Evolutionary conservation across 108 stramenopile species (phyloP).

Genomic region (Bacterosira constricta): DNA sequence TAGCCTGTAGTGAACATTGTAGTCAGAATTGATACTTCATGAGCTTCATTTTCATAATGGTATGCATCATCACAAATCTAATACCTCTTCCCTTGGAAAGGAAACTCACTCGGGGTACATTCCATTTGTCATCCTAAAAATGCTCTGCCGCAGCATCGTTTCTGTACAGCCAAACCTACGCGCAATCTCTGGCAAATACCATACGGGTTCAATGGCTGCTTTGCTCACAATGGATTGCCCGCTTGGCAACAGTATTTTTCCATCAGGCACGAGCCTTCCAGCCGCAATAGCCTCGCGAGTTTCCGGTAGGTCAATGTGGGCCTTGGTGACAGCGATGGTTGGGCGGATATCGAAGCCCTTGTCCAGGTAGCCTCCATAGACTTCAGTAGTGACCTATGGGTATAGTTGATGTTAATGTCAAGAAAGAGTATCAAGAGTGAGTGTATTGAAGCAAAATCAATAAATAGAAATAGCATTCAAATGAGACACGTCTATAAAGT

Average conservation of each 20-base stretch:
- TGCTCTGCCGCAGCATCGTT: constrained; percentile 84
- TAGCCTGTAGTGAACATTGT: constrained; percentile 31
- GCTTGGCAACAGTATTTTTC: constrained; percentile 82
- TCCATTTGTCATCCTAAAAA: constrained; percentile 98
- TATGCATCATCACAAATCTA: too few relatives aligned
- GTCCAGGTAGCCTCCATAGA: constrained; percentile 85
- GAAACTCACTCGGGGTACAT: constrained; percentile 99
- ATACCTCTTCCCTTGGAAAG: too few relatives aligned
- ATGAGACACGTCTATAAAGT: too few relatives aligned
- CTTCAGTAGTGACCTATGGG: constrained; percentile 60
- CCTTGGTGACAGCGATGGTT: constrained; percentile 99
- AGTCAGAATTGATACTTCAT: too few relatives aligned
- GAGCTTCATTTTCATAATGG: too few relatives aligned
- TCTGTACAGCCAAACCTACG: constrained; percentile 96
- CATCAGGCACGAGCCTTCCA: constrained; percentile 92
- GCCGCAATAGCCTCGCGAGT: constrained; percentile 88
- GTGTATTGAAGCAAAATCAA: background rate
- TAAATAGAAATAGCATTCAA: background rate
- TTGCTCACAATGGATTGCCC: constrained; percentile 96
- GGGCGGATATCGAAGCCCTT: constrained; percentile 99
- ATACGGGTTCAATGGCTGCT: constrained; percentile 99
- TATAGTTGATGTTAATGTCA: background rate
- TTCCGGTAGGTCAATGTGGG: constrained; percentile 98
- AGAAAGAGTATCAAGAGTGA: too few relatives aligned
- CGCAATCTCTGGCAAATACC: constrained; percentile 99